A percentile compares a stretch with the other conserved stretches of the same genome.
phyloP scores from a whole-genome alignment of 768 basidiomycete genomes.

The Cantharellus cinnabarinus region DNA sequence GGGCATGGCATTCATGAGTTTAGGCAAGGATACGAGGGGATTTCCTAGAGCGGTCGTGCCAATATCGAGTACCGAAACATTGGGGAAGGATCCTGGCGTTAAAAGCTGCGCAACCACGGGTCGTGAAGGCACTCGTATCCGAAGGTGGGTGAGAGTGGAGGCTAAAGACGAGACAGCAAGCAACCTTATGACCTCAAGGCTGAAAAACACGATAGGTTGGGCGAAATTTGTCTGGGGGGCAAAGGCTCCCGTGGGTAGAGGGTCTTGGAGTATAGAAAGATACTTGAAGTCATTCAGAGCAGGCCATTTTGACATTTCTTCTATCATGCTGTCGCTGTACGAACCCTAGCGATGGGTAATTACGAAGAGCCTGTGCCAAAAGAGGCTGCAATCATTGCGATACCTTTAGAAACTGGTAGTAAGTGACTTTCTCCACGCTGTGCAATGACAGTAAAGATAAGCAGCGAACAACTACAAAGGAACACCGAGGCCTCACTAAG shows the following conservation, averaged over 20 bases:
- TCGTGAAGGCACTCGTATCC: slow-evolving; percentile 55
- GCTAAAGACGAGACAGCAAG: slow-evolving; percentile 27
- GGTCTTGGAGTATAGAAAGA: slow-evolving; percentile 37
- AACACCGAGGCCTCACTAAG: slow-evolving; percentile 37
- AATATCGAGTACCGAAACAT: slow-evolving; percentile 47
- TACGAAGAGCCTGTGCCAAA: neutral
- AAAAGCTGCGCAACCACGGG: slow-evolving; percentile 27
- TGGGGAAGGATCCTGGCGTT: slow-evolving; percentile 22
- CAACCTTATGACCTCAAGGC: slow-evolving; percentile 33
- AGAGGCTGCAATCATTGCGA: slow-evolving; percentile 1
- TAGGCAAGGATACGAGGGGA: slow-evolving; percentile 31
- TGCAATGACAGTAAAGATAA: neutral
- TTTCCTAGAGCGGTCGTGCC: slow-evolving; percentile 39
- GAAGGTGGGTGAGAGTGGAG: slow-evolving; percentile 30
- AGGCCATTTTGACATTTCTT: slow-evolving; percentile 46
- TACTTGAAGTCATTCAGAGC: neutral
- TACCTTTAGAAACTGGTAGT: slow-evolving; percentile 66
- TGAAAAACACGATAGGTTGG: slow-evolving; percentile 77
- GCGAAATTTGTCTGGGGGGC: slow-evolving; percentile 28
- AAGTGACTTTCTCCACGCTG: slow-evolving; percentile 53
- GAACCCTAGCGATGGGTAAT: slow-evolving; percentile 29
- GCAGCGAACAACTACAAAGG: neutral
- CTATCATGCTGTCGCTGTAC: slow-evolving; percentile 61
- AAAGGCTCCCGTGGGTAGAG: slow-evolving; percentile 24
- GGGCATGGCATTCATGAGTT: slow-evolving; percentile 29